These are phyloP conservation scores for Firmiana major DNA, from an alignment of 345 rosid species.

Conservation along the genomic window DNA sequence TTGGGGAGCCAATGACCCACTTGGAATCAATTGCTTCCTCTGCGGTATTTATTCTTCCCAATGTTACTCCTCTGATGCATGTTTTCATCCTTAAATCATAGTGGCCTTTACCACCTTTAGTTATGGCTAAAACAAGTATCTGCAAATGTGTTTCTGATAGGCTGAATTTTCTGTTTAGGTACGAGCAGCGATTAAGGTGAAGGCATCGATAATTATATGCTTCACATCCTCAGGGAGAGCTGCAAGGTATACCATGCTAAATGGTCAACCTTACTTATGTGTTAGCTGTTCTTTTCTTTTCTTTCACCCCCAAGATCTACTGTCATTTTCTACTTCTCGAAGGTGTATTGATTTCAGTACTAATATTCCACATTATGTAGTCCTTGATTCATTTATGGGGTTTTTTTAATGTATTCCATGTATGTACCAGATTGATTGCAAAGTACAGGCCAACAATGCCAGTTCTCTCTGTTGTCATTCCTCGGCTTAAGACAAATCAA, in stretches of 20 bases:
- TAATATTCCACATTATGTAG: not conserved
- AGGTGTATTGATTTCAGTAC: not conserved
- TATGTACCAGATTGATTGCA: constrained; percentile 77
- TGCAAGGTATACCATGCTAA: constrained; percentile 54
- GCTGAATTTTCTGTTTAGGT: constrained; percentile 46
- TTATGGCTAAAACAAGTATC: not conserved
- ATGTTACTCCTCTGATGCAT: not conserved
- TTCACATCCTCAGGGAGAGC: constrained; percentile 99
- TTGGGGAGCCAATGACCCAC: constrained; percentile 95
- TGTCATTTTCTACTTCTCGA: not conserved
- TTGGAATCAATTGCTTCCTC: constrained; percentile 97
- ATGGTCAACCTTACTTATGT: not conserved
- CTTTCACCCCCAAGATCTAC: not conserved
- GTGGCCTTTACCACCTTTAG: not conserved
- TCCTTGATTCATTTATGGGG: not conserved
- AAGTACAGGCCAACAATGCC: constrained; percentile 99
- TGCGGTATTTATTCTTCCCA: constrained; percentile 48
- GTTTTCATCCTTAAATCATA: not conserved
- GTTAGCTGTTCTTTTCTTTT: not conserved
- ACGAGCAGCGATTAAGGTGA: constrained; percentile 96
- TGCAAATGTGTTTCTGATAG: not conserved
- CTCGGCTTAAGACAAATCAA: constrained; percentile 95
- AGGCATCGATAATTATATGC: constrained; percentile 93
- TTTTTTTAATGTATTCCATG: not conserved
- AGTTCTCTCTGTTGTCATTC: constrained; percentile 93